Evolutionary conservation across 2,329 filamentous ascomycete species (phyloP).

Genomic region (Ophiostoma triangulosporum): DNA sequence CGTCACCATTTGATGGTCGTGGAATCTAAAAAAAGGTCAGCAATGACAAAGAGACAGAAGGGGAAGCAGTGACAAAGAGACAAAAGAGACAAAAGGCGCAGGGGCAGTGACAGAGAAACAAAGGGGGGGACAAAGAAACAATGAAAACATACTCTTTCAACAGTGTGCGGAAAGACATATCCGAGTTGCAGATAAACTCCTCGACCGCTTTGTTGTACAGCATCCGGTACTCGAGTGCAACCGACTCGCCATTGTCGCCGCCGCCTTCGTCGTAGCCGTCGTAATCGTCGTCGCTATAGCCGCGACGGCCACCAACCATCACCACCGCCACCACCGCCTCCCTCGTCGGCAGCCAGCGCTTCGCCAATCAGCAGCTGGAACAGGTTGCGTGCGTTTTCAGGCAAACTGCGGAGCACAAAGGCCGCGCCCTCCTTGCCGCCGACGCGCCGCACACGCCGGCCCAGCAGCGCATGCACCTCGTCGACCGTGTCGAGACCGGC

Average conservation of each 20-base stretch:
- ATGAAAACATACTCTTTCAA: constrained; percentile 67
- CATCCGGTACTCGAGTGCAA: constrained; percentile 77
- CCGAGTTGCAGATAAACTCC: constrained; percentile 92
- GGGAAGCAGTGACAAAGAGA: too few relatives aligned
- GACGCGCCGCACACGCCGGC: constrained; percentile 62
- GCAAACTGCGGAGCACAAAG: constrained; percentile 79
- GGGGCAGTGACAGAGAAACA: too few relatives aligned
- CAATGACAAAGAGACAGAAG: too few relatives aligned
- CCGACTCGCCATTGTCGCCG: constrained; percentile 35
- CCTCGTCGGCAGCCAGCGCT: constrained; percentile 58
- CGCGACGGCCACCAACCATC: constrained; percentile 35
- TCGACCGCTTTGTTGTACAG: constrained; percentile 92
- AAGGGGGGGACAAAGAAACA: too few relatives aligned
- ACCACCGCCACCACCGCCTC: constrained; percentile 34
- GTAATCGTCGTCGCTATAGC: constrained; percentile 57
- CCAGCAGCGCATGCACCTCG: constrained; percentile 76
- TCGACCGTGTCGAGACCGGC: constrained; percentile 62
- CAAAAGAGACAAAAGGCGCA: too few relatives aligned
- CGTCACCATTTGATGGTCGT: constrained; percentile 95
- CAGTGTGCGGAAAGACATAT: constrained; percentile 87
- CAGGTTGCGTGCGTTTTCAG: constrained; percentile 79
- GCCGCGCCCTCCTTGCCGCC: constrained; percentile 84
- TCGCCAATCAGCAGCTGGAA: constrained; percentile 79
- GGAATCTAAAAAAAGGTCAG: constrained; percentile 48
- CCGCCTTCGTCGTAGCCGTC: constrained; percentile 67